Percentiles rank a stretch among this genome's conserved stretches.
Conservation (phyloP, 2,329 filamentous ascomycete species). For the Diaporthe aspalathi region DNA sequence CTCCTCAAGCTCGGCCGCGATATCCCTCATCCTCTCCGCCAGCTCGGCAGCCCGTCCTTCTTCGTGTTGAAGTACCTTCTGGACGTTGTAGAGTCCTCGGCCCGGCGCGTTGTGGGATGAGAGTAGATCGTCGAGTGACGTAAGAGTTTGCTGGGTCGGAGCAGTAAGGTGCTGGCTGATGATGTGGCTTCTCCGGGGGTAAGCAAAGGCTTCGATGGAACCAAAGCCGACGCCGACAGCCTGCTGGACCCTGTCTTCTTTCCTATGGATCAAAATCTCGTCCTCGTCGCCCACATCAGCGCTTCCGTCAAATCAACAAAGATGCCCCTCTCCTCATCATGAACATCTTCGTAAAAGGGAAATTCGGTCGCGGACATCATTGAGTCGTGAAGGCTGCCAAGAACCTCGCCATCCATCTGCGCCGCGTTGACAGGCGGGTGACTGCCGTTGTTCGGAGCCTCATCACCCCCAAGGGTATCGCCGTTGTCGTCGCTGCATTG, state of each 20-base stretch:
- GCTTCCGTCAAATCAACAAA: background rate
- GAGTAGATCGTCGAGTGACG: background rate
- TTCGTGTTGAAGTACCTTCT: background rate
- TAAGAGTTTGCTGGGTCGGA: background rate
- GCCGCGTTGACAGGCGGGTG: background rate
- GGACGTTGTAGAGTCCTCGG: constrained; percentile 7
- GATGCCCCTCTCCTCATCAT: background rate
- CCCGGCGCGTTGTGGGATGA: background rate
- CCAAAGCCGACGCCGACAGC: background rate
- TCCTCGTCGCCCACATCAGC: background rate
- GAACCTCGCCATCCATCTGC: background rate
- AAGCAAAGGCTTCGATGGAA: too few species aligned
- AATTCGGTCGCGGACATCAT: too few species aligned
- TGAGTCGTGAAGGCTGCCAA: too few species aligned
- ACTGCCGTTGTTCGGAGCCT: background rate
- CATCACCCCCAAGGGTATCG: background rate
- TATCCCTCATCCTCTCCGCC: background rate
- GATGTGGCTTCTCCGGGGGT: background rate
- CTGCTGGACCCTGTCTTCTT: background rate
- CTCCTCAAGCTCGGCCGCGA: background rate
- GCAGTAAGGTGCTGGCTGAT: background rate
- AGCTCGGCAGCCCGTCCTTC: background rate
- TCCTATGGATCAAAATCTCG: background rate
- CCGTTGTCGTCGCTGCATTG: background rate
- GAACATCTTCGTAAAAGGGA: background rate